These are phyloP conservation scores for Hymenoscyphus linearis DNA, from an alignment of 2,329 filamentous ascomycete genomes.

Conservation along the genomic window DNA sequence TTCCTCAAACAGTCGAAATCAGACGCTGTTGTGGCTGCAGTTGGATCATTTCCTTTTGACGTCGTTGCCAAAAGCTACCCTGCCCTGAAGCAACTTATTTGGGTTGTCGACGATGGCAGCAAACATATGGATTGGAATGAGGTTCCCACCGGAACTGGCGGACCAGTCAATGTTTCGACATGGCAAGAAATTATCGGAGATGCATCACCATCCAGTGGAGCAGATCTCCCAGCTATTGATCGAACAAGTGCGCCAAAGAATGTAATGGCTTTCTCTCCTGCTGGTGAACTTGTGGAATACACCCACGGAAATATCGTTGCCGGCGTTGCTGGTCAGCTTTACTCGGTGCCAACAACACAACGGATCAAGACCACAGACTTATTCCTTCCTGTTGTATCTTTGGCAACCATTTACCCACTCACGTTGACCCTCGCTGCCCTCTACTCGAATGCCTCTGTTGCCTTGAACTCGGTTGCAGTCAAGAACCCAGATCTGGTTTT, in stretches of 20 bases:
- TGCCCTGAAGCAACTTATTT: conserved; percentile 72
- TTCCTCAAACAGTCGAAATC: conserved; percentile 69
- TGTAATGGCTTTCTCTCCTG: conserved; percentile 63
- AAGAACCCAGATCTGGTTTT: conserved; percentile 64
- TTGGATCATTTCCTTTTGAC: conserved; percentile 81
- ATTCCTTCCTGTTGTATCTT: conserved; percentile 77
- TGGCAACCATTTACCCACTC: conserved; percentile 75
- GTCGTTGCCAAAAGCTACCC: conserved; percentile 63
- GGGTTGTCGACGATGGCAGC: conserved; percentile 88
- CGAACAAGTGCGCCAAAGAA: conserved; percentile 48
- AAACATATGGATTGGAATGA: conserved; percentile 95
- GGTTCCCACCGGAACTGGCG: conserved; percentile 69
- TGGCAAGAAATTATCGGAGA: conserved; percentile 89
- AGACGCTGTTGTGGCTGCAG: conserved; percentile 77
- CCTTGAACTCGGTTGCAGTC: conserved; percentile 82
- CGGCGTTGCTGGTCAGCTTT: conserved; percentile 73
- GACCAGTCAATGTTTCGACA: conserved; percentile 74
- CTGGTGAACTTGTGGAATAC: conserved; percentile 71
- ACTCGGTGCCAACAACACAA: conserved; percentile 68
- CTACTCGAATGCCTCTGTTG: conserved; percentile 77
- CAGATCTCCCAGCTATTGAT: conserved; percentile 60
- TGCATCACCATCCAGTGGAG: conserved; percentile 49
- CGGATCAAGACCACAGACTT: conserved; percentile 70
- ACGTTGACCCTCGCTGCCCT: conserved; percentile 76
- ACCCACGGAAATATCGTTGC: conserved; percentile 80